Percentiles rank a stretch among this genome's conserved stretches.
Conservation (phyloP, 352 stramenopile species). For the Phytopythium sindhum region DNA sequence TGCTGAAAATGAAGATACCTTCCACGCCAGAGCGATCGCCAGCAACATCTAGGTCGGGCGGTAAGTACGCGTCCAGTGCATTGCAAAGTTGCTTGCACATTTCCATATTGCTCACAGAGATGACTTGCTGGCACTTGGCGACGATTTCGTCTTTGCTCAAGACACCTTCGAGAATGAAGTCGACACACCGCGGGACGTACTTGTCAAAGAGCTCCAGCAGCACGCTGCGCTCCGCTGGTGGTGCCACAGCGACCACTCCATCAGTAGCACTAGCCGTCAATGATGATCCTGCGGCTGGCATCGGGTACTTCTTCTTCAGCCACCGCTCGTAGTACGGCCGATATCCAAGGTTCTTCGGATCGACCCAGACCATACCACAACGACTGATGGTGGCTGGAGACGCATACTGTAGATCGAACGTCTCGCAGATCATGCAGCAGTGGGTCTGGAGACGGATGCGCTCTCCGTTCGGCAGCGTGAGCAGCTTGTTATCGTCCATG, state of each 20-base stretch:
- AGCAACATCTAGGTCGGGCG: conserved; percentile 39
- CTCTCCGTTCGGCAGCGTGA: conserved; percentile 95
- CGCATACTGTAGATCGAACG: conserved; percentile 95
- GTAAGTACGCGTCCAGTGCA: conserved; percentile 89
- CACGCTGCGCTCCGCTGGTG: conserved; percentile 46
- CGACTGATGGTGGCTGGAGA: conserved; percentile 93
- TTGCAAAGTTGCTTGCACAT: conserved; percentile 95
- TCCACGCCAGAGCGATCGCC: conserved; percentile 74
- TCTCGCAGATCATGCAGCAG: conserved; percentile 94
- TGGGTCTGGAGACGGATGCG: conserved; percentile 92
- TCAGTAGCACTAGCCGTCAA: not conserved
- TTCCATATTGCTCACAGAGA: conserved; percentile 92
- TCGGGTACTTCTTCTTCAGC: conserved; percentile 87
- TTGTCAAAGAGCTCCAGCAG: conserved; percentile 92
- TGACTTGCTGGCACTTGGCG: conserved; percentile 90
- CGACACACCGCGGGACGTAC: conserved; percentile 89
- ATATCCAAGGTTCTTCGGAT: conserved; percentile 95
- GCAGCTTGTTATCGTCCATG: conserved; percentile 96
- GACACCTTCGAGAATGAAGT: conserved; percentile 92
- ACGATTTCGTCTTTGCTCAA: conserved; percentile 86
- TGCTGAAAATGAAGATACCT: conserved; percentile 91
- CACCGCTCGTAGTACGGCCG: conserved; percentile 93
- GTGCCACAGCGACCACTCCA: conserved; percentile 4
- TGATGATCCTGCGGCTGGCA: conserved; percentile 17
- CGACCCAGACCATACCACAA: conserved; percentile 97